Conservation (phyloP, 1,284 basidiomycete genomes). For the Neonothopanus nambi region DNA sequence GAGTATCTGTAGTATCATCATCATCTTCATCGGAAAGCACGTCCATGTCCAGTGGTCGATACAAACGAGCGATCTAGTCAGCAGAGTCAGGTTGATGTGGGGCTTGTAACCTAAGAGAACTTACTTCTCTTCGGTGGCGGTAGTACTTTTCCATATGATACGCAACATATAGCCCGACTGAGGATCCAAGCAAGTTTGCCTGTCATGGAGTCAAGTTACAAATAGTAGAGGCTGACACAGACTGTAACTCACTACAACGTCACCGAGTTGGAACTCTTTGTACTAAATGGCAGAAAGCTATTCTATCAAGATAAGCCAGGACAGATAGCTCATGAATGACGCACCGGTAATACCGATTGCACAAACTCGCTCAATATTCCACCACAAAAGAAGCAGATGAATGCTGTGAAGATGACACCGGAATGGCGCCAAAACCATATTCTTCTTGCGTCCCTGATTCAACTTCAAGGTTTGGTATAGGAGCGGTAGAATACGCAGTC, state of each 20-base stretch:
- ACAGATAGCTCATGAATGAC: slow-evolving; percentile 24
- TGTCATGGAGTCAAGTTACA: slow-evolving; percentile 28
- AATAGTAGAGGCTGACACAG: slow-evolving; percentile 12
- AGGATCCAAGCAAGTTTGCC: slow-evolving; percentile 84
- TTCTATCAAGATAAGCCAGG: background rate
- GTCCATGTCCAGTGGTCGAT: slow-evolving; percentile 63
- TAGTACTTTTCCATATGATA: slow-evolving; percentile 75
- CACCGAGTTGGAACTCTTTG: slow-evolving; percentile 78
- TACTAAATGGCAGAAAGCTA: slow-evolving; percentile 41
- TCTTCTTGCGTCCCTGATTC: slow-evolving; percentile 62
- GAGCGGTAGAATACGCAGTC: background rate
- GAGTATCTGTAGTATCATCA: slow-evolving; percentile 50
- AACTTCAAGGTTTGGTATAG: background rate
- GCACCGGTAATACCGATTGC: slow-evolving; percentile 78
- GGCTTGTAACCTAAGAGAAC: slow-evolving; percentile 8
- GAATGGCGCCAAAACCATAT: slow-evolving; percentile 87
- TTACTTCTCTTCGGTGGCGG: slow-evolving; percentile 72
- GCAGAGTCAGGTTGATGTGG: slow-evolving; percentile 1
- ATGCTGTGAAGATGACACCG: slow-evolving; percentile 64
- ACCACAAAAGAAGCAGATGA: slow-evolving; percentile 78
- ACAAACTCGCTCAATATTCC: slow-evolving; percentile 86
- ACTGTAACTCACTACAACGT: slow-evolving; percentile 61
- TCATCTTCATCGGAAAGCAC: slow-evolving; percentile 56
- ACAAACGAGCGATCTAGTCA: slow-evolving; percentile 68
- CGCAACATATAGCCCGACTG: slow-evolving; percentile 66